A percentile compares a stretch with the other conserved stretches of the same genome.
These are phyloP conservation scores for Mycena vitilis DNA, from an alignment of 768 basidiomycete species.

Conservation along the genomic window DNA sequence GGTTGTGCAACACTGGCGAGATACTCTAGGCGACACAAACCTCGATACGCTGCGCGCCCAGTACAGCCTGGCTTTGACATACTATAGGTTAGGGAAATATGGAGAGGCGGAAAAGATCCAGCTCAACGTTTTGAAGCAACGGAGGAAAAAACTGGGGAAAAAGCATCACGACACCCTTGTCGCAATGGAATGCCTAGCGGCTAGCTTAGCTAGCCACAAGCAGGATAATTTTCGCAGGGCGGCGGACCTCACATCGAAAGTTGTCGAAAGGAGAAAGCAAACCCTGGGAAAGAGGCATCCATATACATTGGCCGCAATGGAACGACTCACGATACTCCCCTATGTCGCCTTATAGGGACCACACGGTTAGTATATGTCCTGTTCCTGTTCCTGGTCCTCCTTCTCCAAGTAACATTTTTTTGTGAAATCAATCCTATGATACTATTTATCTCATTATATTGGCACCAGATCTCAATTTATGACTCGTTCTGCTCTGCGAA, in stretches of 20 bases:
- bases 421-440: no score
- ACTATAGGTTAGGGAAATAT: not conserved
- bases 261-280: constrained; percentile 7
- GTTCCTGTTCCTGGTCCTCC: no score
- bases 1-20: not conserved
- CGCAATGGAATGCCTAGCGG: constrained; percentile 11
- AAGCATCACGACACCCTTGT: constrained; percentile 14
- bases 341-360: no score
- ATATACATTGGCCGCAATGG: constrained; percentile 16
- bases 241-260: not conserved
- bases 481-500: no score
- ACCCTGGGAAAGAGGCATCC: constrained; percentile 15
- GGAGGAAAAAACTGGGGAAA: constrained; percentile 6
- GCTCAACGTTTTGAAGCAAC: not conserved
- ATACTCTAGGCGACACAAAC: not conserved
- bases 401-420: no score
- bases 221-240: not conserved
- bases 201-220: not conserved
- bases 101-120: constrained; percentile 5
- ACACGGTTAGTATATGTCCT: no score
- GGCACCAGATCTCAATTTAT: no score
- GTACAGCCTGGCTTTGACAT: constrained; percentile 4
- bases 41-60: not conserved
- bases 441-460: no score
- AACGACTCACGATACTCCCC: constrained; percentile 16